Evolutionary conservation across 202 grass and related monocot genomes (phyloP).

Genomic region (Tripidium arundinaceum): DNA sequence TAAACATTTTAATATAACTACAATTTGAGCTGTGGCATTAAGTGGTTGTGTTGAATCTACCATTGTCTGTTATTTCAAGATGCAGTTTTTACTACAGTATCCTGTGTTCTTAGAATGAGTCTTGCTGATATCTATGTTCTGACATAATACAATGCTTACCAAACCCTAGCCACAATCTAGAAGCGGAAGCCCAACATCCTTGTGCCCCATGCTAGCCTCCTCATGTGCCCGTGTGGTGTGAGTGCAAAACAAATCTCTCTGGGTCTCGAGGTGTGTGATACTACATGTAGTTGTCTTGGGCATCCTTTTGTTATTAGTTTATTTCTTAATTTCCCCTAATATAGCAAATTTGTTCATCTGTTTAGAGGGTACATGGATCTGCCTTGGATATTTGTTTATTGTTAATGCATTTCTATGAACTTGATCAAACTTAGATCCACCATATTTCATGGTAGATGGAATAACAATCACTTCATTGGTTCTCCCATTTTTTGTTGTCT

Average conservation of each 20-base stretch:
- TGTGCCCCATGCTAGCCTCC: not conserved
- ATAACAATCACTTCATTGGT: too few relatives aligned
- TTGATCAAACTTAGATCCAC: too few relatives aligned
- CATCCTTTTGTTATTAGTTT: constrained; percentile 3
- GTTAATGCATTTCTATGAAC: too few relatives aligned
- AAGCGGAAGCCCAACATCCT: not conserved
- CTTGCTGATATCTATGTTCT: not conserved
- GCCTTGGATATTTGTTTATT: not conserved
- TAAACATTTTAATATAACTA: not conserved
- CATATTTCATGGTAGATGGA: too few relatives aligned
- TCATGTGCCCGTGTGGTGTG: not conserved
- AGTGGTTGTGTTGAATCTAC: not conserved
- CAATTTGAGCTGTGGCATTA: not conserved
- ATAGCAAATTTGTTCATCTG: not conserved
- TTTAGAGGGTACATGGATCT: not conserved
- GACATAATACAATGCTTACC: not conserved
- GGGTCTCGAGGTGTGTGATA: not conserved
- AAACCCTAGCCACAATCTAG: not conserved
- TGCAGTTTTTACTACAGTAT: not conserved
- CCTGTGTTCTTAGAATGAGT: not conserved
- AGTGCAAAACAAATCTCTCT: not conserved
- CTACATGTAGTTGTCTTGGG: not conserved
- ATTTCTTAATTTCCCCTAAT: not conserved
- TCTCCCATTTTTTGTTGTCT: too few relatives aligned
- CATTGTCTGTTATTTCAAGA: not conserved